Evolutionary conservation across 805 yeast species (phyloP).

Genomic region (Candida chauliodis): DNA sequence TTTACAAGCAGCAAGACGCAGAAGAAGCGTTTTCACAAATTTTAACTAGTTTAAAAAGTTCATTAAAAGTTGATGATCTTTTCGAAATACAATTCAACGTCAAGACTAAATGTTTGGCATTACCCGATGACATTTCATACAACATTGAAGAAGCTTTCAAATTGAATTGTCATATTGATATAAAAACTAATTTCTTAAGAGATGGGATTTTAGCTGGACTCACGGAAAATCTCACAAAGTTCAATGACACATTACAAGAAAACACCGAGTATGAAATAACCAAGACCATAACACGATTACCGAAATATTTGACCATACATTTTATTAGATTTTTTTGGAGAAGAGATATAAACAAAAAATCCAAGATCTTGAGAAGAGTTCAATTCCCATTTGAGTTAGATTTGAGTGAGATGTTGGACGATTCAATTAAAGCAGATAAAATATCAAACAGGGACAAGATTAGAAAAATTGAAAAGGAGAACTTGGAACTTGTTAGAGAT

Average conservation of each 20-base stretch:
- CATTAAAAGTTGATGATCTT: constrained; percentile 49
- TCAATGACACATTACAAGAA: constrained; percentile 62
- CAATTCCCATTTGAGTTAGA: constrained; percentile 93
- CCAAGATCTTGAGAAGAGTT: constrained; percentile 91
- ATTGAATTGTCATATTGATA: constrained; percentile 84
- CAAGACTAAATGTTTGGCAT: constrained; percentile 57
- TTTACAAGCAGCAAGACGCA: constrained; percentile 94
- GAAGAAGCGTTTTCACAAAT: constrained; percentile 92
- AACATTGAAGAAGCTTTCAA: constrained; percentile 56
- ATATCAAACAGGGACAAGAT: constrained; percentile 72
- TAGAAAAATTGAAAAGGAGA: constrained; percentile 70
- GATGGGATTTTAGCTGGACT: constrained; percentile 78
- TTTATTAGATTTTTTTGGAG: constrained; percentile 97
- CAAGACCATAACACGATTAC: constrained; percentile 68
- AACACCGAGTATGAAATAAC: constrained; percentile 67
- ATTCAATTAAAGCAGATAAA: constrained; percentile 64
- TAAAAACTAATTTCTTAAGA: constrained; percentile 79
- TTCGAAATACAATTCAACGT: constrained; percentile 67
- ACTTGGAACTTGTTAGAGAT: constrained; percentile 67
- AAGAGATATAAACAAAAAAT: constrained; percentile 82
- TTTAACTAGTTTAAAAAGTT: constrained; percentile 47
- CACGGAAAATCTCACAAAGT: constrained; percentile 73
- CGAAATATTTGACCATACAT: constrained; percentile 84
- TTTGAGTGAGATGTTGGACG: constrained; percentile 79
- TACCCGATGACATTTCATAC: constrained; percentile 24